A percentile compares a stretch with the other conserved stretches of the same genome.
Conservation (phyloP, 176 grass and related monocot genomes). For the Avena sativa region DNA sequence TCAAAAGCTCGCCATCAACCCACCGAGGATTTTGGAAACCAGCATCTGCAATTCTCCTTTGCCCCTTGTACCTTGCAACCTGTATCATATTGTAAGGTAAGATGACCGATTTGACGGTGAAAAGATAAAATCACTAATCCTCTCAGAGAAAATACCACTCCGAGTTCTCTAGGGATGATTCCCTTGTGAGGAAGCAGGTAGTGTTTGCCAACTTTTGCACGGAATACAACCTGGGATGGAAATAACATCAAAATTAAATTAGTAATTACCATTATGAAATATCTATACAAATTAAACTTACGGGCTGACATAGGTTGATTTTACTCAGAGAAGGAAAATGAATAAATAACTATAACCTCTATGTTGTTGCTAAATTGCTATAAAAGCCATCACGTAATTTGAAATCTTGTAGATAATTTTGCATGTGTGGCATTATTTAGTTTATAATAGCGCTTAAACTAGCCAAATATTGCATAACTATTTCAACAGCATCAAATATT, state of each 20-base stretch:
- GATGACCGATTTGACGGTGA: constrained; percentile 26
- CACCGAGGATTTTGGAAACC: constrained; percentile 73
- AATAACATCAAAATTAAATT: constrained; percentile 12
- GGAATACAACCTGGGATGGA: constrained; percentile 75
- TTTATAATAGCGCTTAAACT: neutral
- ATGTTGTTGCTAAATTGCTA: constrained; percentile 2
- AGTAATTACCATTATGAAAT: neutral
- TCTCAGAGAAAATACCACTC: constrained; percentile 74
- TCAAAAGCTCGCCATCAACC: constrained; percentile 93
- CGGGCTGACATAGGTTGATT: neutral
- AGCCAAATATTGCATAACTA: constrained; percentile 23
- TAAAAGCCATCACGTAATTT: constrained; percentile 3
- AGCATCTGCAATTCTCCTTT: constrained; percentile 79
- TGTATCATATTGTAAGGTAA: constrained; percentile 47
- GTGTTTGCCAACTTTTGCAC: constrained; percentile 82
- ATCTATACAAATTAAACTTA: neutral
- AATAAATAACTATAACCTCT: neutral
- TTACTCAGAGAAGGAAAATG: neutral
- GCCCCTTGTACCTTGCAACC: constrained; percentile 91
- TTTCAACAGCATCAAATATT: neutral
- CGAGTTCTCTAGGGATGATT: constrained; percentile 95
- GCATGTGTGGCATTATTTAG: neutral
- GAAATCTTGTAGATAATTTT: neutral
- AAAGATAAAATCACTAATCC: constrained; percentile 33
- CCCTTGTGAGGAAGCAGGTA: constrained; percentile 93